Percentiles rank a stretch among this genome's conserved stretches.
Conservation (phyloP, 1,139 yeast genomes). For the Spencermartinsiella ligniputridi region DNA sequence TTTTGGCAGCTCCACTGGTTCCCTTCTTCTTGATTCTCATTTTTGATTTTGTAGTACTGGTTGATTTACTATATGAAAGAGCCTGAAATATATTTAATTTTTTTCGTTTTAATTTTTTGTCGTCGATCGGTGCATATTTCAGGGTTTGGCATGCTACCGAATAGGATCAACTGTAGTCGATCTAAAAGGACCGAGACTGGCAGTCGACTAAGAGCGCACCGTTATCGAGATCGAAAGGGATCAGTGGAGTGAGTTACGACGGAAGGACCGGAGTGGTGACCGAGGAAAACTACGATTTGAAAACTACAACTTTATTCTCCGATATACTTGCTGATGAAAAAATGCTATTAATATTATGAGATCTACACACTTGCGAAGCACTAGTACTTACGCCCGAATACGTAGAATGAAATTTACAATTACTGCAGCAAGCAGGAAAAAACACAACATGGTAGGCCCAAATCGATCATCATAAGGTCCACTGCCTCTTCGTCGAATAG, state of each 20-base stretch:
- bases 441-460: slow-evolving; percentile 98
- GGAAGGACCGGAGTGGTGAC: no score
- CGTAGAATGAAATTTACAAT: slow-evolving; percentile 86
- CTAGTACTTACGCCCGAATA: slow-evolving; percentile 36
- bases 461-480: slow-evolving; percentile 98
- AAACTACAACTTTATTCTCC: no score
- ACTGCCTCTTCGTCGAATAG: slow-evolving; percentile 92
- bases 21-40: slow-evolving; percentile 60
- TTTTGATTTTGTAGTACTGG: slow-evolving; percentile 3
- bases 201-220: no score
- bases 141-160: no score
- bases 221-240: no score
- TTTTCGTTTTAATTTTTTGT: slow-evolving; percentile 6
- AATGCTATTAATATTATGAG: no score
- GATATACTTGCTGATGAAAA: no score
- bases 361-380: not conserved
- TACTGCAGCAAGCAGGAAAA: slow-evolving; percentile 87
- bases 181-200: no score
- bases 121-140: no score
- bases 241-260: no score
- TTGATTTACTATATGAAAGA: not conserved
- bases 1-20: slow-evolving; percentile 84
- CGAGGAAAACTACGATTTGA: no score
- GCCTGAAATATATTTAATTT: not conserved
- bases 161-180: no score